Conservation (phyloP, 2,329 filamentous ascomycete species). For the Pleomassaria siparia region DNA sequence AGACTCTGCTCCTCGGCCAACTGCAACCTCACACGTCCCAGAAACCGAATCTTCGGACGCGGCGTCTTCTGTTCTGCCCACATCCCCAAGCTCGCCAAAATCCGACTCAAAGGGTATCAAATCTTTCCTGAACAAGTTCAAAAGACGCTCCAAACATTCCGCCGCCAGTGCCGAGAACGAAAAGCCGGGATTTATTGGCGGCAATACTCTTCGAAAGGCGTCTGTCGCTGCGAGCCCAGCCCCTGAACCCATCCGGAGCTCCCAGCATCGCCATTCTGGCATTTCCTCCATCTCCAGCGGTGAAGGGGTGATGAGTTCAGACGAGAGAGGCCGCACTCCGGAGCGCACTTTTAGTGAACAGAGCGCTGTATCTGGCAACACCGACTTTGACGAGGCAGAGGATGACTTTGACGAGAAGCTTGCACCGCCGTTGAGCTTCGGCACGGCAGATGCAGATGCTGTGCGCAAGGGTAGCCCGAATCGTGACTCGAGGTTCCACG, state of each 20-base stretch:
- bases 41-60: constrained; percentile 2
- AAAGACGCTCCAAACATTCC: constrained; percentile 41
- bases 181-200: constrained; percentile 48
- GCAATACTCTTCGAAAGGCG: constrained; percentile 39
- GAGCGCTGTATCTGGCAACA: constrained; percentile 41
- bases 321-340: constrained; percentile 24
- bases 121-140: constrained; percentile 41
- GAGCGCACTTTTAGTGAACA: constrained; percentile 27
- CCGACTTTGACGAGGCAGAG: constrained; percentile 57
- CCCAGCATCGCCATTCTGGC: constrained; percentile 27
- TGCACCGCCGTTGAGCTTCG: constrained; percentile 44
- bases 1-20: constrained; percentile 15
- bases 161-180: constrained; percentile 20
- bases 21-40: background rate
- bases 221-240: constrained; percentile 2
- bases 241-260: background rate
- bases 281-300: constrained; percentile 38
- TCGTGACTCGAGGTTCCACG: constrained; percentile 38
- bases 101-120: constrained; percentile 38
- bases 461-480: constrained; percentile 31
- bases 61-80: constrained; percentile 21
- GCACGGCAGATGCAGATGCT: constrained; percentile 19
- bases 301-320: constrained; percentile 2
- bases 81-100: constrained; percentile 28
- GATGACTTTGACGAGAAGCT: constrained; percentile 53